A percentile compares a stretch with the other conserved stretches of the same genome.
These are phyloP conservation scores for Passalora sequoiae DNA, from an alignment of 2,329 filamentous ascomycete genomes.

Conservation along the genomic window DNA sequence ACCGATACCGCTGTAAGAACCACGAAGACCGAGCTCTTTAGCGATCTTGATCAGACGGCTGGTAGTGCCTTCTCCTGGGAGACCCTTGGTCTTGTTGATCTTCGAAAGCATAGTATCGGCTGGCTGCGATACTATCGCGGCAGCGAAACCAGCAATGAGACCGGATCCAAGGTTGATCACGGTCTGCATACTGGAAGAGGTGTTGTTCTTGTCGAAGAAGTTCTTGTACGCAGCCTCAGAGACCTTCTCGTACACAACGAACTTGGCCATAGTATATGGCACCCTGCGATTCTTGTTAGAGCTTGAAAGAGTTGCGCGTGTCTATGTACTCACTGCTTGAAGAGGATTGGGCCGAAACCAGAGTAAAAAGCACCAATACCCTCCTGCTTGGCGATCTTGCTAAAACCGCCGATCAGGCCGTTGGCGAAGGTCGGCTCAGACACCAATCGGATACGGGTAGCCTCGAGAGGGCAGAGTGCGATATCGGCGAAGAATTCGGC, in stretches of 20 bases:
- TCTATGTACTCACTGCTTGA: slow-evolving; percentile 60
- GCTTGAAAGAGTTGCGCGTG: not conserved
- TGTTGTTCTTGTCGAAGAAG: slow-evolving; percentile 62
- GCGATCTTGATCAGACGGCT: slow-evolving; percentile 81
- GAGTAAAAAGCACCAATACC: slow-evolving; percentile 84
- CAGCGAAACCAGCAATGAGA: slow-evolving; percentile 80
- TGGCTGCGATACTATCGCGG: slow-evolving; percentile 80
- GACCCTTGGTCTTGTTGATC: slow-evolving; percentile 92
- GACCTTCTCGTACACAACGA: slow-evolving; percentile 89
- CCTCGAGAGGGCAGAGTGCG: slow-evolving; percentile 85
- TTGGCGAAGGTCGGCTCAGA: slow-evolving; percentile 79
- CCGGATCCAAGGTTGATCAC: slow-evolving; percentile 79
- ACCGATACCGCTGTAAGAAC: slow-evolving; percentile 75
- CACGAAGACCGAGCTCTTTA: slow-evolving; percentile 71
- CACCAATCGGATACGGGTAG: slow-evolving; percentile 88
- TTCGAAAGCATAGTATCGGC: slow-evolving; percentile 92
- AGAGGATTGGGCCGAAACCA: slow-evolving; percentile 81
- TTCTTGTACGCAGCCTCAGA: slow-evolving; percentile 63
- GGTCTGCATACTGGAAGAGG: slow-evolving; percentile 67
- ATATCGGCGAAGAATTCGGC: slow-evolving; percentile 64
- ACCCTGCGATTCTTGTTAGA: slow-evolving; percentile 50
- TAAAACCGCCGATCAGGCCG: slow-evolving; percentile 72
- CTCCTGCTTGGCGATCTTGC: slow-evolving; percentile 77
- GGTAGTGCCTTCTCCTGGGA: slow-evolving; percentile 77
- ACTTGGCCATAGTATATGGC: slow-evolving; percentile 92